phyloP scores from a whole-genome alignment of 2,329 filamentous ascomycete genomes.

The Thelonectria olida region DNA sequence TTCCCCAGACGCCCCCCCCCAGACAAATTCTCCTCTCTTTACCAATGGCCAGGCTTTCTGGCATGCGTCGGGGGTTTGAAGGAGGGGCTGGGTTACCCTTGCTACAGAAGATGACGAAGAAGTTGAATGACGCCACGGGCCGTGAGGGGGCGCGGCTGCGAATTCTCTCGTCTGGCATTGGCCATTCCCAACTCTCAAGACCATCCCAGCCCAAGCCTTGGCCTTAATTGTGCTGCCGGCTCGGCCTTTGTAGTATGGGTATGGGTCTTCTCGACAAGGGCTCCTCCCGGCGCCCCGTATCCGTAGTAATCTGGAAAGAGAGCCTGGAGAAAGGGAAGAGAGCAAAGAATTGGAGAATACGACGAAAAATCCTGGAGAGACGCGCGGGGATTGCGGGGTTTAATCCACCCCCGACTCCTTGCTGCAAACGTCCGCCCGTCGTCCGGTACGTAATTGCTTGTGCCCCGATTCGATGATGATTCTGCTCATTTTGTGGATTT shows the following conservation, averaged over 20 bases:
- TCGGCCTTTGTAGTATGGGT: background rate
- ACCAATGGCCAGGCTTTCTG: background rate
- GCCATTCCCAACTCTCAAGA: background rate
- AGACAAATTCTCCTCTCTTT: conserved; percentile 1
- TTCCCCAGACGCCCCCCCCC: conserved; percentile 18
- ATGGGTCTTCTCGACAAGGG: background rate
- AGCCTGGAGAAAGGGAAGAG: background rate
- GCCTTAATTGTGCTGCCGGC: background rate
- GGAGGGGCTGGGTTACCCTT: background rate
- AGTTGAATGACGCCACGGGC: conserved; percentile 11
- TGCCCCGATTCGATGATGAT: conserved; percentile 9
- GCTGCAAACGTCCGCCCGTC: background rate
- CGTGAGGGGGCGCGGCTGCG: background rate
- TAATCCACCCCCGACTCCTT: background rate
- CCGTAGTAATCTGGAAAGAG: background rate
- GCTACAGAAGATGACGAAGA: conserved; percentile 2
- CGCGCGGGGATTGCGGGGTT: conserved; percentile 14
- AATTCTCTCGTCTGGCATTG: background rate
- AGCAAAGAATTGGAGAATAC: background rate
- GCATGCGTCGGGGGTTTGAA: background rate
- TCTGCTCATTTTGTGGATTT: background rate
- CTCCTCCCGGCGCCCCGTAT: no score
- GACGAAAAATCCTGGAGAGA: conserved; percentile 1
- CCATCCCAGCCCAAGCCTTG: no score
- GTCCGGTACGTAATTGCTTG: conserved; percentile 15